Evolutionary conservation across 129 eudicot genomes (phyloP).

Genomic region (Centella asiatica): DNA sequence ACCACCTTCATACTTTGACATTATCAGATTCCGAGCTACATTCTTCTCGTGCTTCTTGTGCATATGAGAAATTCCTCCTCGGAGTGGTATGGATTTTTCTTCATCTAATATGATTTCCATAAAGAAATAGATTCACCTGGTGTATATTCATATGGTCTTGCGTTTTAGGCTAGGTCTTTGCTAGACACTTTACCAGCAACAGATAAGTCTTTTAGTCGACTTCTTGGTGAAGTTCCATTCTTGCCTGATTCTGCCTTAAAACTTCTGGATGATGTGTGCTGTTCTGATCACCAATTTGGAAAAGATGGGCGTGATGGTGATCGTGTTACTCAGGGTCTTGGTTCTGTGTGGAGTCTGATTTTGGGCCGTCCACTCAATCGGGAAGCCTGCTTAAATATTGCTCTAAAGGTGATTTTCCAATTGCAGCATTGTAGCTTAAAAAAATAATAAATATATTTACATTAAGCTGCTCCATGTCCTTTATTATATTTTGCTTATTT

Average conservation of each 20-base stretch:
- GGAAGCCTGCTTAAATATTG: conserved; percentile 73
- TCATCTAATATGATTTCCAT: background rate
- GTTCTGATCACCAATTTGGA: conserved; percentile 33
- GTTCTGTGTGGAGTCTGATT: conserved; percentile 82
- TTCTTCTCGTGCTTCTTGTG: conserved; percentile 40
- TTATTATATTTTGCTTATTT: too few species aligned
- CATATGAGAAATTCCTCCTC: conserved; percentile 70
- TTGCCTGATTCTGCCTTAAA: conserved; percentile 67
- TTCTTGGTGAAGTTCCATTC: conserved; percentile 80
- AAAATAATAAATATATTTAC: background rate
- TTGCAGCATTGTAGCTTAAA: background rate
- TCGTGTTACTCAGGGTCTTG: conserved; percentile 95
- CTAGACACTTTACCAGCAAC: conserved; percentile 72
- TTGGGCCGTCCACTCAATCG: conserved; percentile 64
- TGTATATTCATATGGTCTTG: background rate
- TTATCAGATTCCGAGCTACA: conserved; percentile 40
- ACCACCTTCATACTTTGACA: conserved; percentile 57
- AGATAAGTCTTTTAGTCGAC: conserved; percentile 90
- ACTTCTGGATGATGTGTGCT: conserved; percentile 69
- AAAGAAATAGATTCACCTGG: too few species aligned
- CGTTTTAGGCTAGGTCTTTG: conserved; percentile 61
- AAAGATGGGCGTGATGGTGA: conserved; percentile 69
- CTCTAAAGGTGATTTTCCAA: conserved; percentile 53
- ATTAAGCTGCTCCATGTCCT: background rate
- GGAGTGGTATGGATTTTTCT: conserved; percentile 60